Base-by-base conservation (phyloP, 2,329 filamentous ascomycete genomes). In the Fusarium sp. region DNA sequence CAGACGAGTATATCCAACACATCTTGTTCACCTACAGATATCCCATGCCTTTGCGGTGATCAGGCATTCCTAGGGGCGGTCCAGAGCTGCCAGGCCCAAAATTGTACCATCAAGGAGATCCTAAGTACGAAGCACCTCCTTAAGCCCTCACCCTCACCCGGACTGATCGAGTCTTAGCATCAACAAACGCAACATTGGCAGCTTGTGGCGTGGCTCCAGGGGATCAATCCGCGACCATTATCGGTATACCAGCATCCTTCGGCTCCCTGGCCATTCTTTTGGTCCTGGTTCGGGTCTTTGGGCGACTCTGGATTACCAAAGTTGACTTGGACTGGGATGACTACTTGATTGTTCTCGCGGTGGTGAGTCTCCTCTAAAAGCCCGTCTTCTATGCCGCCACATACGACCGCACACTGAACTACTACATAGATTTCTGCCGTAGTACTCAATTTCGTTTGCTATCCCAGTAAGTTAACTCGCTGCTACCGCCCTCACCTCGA, bases 241-340 rank as follows among this genome's bases (percentile, higher is more conserved):
- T 56, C 8, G 30, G 52, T 8, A 56, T 56, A 13, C 52, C 32
- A 13, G 52, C 32, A 35, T 56, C 52, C 8, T 56, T 56, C 5
- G 52, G 52, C n/a, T 56, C 52, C 8, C 32, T 56, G 6, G 52
- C 52, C 11, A 23, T 56, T 25, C 52, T 56, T n/a, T 20, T 67
- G 10, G 65, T 67, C 20, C n/a, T 64, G 2, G 39, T 64, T 34
- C 65, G 65, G 5, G 18, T 67, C 18, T 64, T 45, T 10, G 59
- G 65, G 9, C 65, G 65, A 18, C 14, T 67, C 13, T 64, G 30
- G 35, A 27, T 67, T n/a, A 64, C 65, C 16, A 67, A 64, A 8
- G 60, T 67, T n/a, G 23, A 67, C 32, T 25, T 67, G 37, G 59
- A 64, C 23, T 67, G 65, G 59, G 65, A 67, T 45, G 50, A 67